A percentile compares a stretch with the other conserved stretches of the same genome.
Conservation (phyloP, 2,329 filamentous ascomycete genomes). For the Pseudogymnoascus sp. region DNA sequence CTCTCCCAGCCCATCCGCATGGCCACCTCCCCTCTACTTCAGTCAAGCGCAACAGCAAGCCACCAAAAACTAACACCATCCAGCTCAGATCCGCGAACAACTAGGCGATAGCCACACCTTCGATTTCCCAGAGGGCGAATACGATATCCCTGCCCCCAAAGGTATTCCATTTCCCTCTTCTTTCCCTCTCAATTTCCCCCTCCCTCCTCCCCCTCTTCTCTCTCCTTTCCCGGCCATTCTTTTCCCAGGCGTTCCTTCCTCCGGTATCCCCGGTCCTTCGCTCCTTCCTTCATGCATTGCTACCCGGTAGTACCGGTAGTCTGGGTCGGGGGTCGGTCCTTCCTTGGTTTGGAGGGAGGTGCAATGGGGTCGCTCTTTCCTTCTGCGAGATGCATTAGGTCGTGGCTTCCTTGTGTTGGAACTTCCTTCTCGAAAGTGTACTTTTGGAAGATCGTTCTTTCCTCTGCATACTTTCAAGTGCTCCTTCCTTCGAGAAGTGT, state of each 20-base stretch:
- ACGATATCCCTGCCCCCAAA: constrained; percentile 27
- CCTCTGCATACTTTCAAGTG: neutral
- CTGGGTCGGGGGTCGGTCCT: neutral
- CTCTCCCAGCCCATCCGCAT: neutral
- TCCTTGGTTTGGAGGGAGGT: neutral
- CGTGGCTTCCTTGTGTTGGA: neutral
- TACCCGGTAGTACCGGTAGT: neutral
- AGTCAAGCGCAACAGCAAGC: too few relatives aligned
- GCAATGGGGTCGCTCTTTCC: too few relatives aligned
- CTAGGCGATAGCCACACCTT: constrained; percentile 19
- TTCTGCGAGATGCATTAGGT: neutral
- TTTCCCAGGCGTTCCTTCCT: constrained; percentile 34
- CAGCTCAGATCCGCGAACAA: constrained; percentile 40
- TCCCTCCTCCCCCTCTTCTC: constrained; percentile 42
- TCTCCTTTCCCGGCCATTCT: constrained; percentile 30
- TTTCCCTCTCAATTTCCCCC: constrained; percentile 34
- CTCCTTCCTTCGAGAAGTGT: neutral
- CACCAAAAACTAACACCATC: neutral
- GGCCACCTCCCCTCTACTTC: too few relatives aligned
- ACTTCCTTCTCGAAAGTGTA: neutral
- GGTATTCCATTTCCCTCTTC: constrained; percentile 43
- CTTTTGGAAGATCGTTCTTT: neutral
- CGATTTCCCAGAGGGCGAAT: neutral
- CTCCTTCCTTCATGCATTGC: constrained; percentile 32
- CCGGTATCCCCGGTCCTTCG: constrained; percentile 20